These are phyloP conservation scores for Amorphotheca resinae DNA, from an alignment of 495 filamentous ascomycete species.

Conservation along the genomic window DNA sequence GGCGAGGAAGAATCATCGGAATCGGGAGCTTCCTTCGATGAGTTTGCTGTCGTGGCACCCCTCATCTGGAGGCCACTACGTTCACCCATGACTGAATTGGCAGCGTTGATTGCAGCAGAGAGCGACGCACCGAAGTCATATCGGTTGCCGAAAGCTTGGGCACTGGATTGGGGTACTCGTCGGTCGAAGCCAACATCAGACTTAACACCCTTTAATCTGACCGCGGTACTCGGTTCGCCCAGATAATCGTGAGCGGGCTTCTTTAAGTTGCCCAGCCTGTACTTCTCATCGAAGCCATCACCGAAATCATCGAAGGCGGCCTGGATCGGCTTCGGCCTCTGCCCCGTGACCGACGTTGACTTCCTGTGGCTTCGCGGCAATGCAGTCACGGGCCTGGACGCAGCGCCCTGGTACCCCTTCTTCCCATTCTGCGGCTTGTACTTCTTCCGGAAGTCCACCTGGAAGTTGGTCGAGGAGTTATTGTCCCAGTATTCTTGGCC, in stretches of 20 bases:
- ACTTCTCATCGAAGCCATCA: constrained; percentile 36
- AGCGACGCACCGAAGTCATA: constrained; percentile 92
- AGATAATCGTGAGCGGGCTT: constrained; percentile 42
- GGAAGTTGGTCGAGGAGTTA: constrained; percentile 74
- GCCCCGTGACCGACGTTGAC: constrained; percentile 24
- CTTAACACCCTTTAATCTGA: constrained; percentile 38
- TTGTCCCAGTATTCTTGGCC: constrained; percentile 94
- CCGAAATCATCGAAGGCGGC: constrained; percentile 58
- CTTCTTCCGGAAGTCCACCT: constrained; percentile 83
- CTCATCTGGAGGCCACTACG: constrained; percentile 38
- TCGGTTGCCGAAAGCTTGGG: constrained; percentile 74
- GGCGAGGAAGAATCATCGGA: constrained; percentile 15
- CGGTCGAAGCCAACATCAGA: constrained; percentile 32
- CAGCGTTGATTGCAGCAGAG: constrained; percentile 64
- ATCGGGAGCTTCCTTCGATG: constrained; percentile 20
- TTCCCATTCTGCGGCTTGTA: constrained; percentile 43
- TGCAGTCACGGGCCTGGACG: constrained; percentile 38
- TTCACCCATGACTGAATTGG: constrained; percentile 38
- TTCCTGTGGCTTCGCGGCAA: constrained; percentile 68
- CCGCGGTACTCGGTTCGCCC: constrained; percentile 29
- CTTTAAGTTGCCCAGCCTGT: constrained; percentile 43
- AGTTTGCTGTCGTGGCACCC: constrained; percentile 23
- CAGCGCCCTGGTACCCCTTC: constrained; percentile 33
- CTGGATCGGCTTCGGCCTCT: constrained; percentile 50
- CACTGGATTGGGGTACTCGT: constrained; percentile 42